Evolutionary conservation across 2,329 filamentous ascomycete genomes (phyloP).

Genomic region (Neocucurbitaria cava): DNA sequence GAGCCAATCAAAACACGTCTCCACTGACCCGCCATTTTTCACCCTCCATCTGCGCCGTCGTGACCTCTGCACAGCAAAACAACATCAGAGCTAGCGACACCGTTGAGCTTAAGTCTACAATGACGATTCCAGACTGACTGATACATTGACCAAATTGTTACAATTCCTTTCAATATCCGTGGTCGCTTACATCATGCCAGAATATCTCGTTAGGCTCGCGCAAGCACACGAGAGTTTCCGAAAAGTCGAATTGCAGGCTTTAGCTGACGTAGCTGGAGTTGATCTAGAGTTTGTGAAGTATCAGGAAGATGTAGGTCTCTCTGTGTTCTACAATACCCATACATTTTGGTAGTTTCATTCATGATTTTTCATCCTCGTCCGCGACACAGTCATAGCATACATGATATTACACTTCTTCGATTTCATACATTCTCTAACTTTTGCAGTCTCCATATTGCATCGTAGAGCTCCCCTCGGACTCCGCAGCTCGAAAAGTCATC

Average conservation of each 20-base stretch:
- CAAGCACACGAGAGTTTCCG: slow-evolving; percentile 94
- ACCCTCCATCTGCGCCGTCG: slow-evolving; percentile 10
- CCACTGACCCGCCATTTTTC: slow-evolving; percentile 20
- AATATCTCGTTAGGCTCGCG: slow-evolving; percentile 88
- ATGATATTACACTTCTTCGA: neutral
- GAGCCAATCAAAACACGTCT: slow-evolving; percentile 18
- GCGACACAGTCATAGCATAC: neutral
- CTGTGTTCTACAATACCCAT: neutral
- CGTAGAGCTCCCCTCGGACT: slow-evolving; percentile 68
- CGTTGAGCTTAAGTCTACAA: slow-evolving; percentile 3
- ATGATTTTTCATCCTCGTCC: neutral
- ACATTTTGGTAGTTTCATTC: neutral
- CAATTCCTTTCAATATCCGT: too few species aligned
- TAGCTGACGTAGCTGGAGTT: slow-evolving; percentile 73
- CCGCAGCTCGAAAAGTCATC: slow-evolving; percentile 71
- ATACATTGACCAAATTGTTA: neutral
- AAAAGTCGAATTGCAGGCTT: slow-evolving; percentile 78
- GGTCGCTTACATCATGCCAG: slow-evolving; percentile 49
- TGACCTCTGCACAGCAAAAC: slow-evolving; percentile 18
- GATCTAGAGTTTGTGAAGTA: slow-evolving; percentile 78
- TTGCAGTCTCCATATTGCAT: slow-evolving; percentile 86
- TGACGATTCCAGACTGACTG: slow-evolving; percentile 34
- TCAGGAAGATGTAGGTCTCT: slow-evolving; percentile 69
- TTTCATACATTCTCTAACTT: slow-evolving; percentile 11
- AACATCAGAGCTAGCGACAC: neutral